Conservation (phyloP, 164 flowering plant species). For the Vitis amurensis region DNA sequence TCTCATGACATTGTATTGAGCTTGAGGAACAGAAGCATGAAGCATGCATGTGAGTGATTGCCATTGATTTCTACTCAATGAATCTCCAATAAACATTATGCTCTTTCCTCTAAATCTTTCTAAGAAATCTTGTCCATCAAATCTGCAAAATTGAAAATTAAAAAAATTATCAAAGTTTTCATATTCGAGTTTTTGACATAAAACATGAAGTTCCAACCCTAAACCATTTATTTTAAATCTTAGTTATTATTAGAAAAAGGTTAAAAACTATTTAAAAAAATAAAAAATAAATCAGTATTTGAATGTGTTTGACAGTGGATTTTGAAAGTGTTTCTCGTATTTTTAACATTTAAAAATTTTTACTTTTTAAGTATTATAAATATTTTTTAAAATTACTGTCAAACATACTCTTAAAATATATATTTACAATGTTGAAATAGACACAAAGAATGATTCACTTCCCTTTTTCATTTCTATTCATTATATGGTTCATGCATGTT, state of each 20-base stretch:
- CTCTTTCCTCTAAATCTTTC: slow-evolving; percentile 45
- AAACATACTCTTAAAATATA: too few species aligned
- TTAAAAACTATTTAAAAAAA: neutral
- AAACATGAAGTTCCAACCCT: too few species aligned
- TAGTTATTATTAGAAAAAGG: too few species aligned
- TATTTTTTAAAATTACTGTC: rapidly evolving
- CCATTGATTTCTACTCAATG: slow-evolving; percentile 64
- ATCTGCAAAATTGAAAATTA: slow-evolving; percentile 25
- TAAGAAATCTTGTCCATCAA: slow-evolving; percentile 40
- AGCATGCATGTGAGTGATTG: slow-evolving; percentile 53
- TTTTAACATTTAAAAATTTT: too few species aligned
- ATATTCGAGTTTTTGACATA: neutral
- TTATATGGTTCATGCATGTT: too few species aligned
- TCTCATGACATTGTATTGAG: slow-evolving; percentile 17
- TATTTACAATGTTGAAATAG: too few species aligned
- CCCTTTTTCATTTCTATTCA: too few species aligned
- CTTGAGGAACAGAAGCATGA: slow-evolving; percentile 36
- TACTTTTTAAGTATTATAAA: too few species aligned
- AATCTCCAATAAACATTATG: slow-evolving; percentile 69
- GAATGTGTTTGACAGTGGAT: rapidly evolving
- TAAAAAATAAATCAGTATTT: neutral
- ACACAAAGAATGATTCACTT: too few species aligned
- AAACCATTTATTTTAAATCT: too few species aligned
- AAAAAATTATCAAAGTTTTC: neutral
- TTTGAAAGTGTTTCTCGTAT: rapidly evolving